A percentile compares a stretch with the other conserved stretches of the same genome.
phyloP scores from a whole-genome alignment of 306 rosid species.

The Hippophae rhamnoides region DNA sequence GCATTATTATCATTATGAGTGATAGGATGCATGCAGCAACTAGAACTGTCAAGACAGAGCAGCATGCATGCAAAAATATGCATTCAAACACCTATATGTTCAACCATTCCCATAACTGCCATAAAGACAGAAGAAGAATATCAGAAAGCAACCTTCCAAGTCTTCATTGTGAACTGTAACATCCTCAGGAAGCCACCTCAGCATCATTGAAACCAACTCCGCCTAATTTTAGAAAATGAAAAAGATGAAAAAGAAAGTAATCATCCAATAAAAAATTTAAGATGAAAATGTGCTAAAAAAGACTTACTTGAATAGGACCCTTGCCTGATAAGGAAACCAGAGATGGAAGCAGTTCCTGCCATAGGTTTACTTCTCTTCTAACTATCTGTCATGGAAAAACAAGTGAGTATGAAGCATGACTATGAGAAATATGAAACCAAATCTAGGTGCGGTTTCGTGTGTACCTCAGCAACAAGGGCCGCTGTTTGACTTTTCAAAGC shows the following conservation, averaged over 20 bases:
- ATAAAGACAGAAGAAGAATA: background rate
- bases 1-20: conserved; percentile 12
- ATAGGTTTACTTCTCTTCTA: conserved; percentile 78
- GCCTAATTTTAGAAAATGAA: conserved; percentile 39
- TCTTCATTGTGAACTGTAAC: conserved; percentile 95
- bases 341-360: conserved; percentile 71
- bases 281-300: conserved; percentile 12
- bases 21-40: conserved; percentile 20
- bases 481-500: conserved; percentile 93
- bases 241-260: background rate
- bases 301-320: conserved; percentile 83
- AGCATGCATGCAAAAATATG: background rate
- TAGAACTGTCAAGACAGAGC: conserved; percentile 9
- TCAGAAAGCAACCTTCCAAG: conserved; percentile 61
- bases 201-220: conserved; percentile 91
- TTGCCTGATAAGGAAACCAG: conserved; percentile 62
- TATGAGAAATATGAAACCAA: conserved; percentile 6
- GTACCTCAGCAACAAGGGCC: conserved; percentile 93
- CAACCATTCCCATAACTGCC: background rate
- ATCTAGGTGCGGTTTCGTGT: conserved; percentile 11
- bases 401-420: conserved; percentile 9
- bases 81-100: background rate
- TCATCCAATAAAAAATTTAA: conserved; percentile 9
- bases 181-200: conserved; percentile 99
- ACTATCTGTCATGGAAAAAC: conserved; percentile 46